phyloP scores from a whole-genome alignment of 2,329 filamentous ascomycete species.

The Scedosporium apiospermum region DNA sequence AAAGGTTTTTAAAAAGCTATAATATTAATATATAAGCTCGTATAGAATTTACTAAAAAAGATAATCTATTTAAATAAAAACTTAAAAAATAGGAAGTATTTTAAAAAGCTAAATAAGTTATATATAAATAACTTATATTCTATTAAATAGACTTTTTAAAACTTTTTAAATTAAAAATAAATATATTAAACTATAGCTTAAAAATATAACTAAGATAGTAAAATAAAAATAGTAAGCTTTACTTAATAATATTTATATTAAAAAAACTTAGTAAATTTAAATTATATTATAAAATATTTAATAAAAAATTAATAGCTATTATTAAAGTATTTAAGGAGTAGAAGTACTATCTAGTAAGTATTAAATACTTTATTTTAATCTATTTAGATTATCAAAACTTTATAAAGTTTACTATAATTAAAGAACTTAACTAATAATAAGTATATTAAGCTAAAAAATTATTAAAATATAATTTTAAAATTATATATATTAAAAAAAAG shows the following conservation, averaged over 20 bases:
- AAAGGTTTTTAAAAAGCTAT: background rate
- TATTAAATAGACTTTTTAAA: background rate
- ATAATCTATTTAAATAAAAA: background rate
- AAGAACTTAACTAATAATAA: background rate
- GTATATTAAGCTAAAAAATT: background rate
- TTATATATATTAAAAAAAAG: background rate
- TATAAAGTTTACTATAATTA: background rate
- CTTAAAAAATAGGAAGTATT: background rate
- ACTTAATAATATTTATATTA: background rate
- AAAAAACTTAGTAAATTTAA: background rate
- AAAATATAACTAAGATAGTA: background rate
- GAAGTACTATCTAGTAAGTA: background rate
- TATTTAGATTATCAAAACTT: background rate
- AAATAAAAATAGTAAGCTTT: background rate
- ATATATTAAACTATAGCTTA: background rate
- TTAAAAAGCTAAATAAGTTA: background rate
- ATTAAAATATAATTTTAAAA: background rate
- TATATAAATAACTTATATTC: background rate
- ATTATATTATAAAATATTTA: background rate
- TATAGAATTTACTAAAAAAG: background rate
- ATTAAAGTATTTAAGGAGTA: background rate
- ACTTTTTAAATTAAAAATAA: background rate
- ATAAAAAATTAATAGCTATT: background rate
- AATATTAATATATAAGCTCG: background rate
- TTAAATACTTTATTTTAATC: background rate